Conservation (phyloP, 2,329 filamentous ascomycete species). For the Endocalyx cinctus region DNA sequence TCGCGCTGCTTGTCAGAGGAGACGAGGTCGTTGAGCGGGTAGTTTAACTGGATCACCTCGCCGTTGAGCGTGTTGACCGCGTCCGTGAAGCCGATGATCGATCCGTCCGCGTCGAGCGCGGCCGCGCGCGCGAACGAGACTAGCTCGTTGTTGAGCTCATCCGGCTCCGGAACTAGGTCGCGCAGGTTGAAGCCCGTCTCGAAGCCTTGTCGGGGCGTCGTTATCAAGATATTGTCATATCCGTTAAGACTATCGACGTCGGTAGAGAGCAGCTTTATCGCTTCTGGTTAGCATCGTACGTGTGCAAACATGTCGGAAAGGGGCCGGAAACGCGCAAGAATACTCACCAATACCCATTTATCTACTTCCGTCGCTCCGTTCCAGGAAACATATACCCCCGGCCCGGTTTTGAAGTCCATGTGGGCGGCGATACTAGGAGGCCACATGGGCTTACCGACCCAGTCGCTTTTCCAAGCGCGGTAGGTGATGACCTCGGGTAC, state of each 20-base stretch:
- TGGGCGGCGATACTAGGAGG: conserved; percentile 5
- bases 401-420: not conserved
- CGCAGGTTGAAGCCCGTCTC: conserved; percentile 7
- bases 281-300: too few relatives aligned
- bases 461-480: conserved; percentile 8
- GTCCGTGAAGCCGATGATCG: conserved; percentile 6
- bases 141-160: not conserved
- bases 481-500: conserved; percentile 8
- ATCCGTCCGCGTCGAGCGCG: conserved; percentile 5
- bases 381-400: conserved; percentile 6
- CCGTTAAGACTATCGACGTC: conserved; percentile 5
- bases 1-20: conserved; percentile 1
- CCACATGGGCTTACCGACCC: conserved; percentile 8
- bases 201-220: conserved; percentile 7
- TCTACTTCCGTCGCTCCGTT: conserved; percentile 10
- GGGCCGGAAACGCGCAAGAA: not conserved
- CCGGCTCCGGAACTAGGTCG: not conserved
- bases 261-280: conserved; percentile 8
- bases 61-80: conserved; percentile 4
- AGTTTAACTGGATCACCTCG: conserved; percentile 1
- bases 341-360: conserved; percentile 5
- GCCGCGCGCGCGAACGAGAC: conserved; percentile 6
- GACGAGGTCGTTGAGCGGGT: conserved; percentile 3
- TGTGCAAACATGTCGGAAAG: not conserved
- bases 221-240: not conserved